A percentile compares a stretch with the other conserved stretches of the same genome.
Evolutionary conservation across 352 stramenopile species (phyloP).

Genomic region (Globisporangium iwayamae): DNA sequence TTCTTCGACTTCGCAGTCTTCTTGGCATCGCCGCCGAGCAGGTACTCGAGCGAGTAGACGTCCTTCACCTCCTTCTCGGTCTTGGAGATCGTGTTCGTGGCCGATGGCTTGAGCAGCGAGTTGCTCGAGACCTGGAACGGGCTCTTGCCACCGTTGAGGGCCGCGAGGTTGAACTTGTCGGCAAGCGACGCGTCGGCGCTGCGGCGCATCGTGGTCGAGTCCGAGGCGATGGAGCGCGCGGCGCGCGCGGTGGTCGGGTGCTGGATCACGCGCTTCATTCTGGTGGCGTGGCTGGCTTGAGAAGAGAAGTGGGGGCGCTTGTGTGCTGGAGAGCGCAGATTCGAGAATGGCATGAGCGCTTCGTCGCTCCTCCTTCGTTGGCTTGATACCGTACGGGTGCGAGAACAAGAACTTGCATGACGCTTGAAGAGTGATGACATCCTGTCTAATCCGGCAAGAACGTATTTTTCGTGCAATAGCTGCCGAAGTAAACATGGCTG

Average conservation of each 20-base stretch:
- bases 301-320: background rate
- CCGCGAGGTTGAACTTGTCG: constrained; percentile 62
- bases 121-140: constrained; percentile 64
- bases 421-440: too few relatives aligned
- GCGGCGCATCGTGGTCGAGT: constrained; percentile 8
- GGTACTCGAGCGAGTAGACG: constrained; percentile 68
- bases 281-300: background rate
- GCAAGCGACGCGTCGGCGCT: constrained; percentile 25
- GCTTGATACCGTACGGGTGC: background rate
- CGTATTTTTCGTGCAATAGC: too few relatives aligned
- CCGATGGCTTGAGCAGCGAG: constrained; percentile 35
- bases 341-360: constrained; percentile 1
- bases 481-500: too few relatives aligned
- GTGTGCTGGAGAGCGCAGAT: constrained; percentile 2
- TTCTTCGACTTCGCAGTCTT: constrained; percentile 1
- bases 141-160: constrained; percentile 66
- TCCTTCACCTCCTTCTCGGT: constrained; percentile 39
- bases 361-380: too few relatives aligned
- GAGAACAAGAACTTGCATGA: background rate
- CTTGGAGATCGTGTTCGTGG: constrained; percentile 14
- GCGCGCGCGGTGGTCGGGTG: constrained; percentile 3
- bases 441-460: too few relatives aligned
- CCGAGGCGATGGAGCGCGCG: constrained; percentile 12
- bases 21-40: constrained; percentile 34
- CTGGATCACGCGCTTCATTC: constrained; percentile 17